Evolutionary conservation across 192 early-diverging fungal species (phyloP).

Genomic region (Podila verticillata): DNA sequence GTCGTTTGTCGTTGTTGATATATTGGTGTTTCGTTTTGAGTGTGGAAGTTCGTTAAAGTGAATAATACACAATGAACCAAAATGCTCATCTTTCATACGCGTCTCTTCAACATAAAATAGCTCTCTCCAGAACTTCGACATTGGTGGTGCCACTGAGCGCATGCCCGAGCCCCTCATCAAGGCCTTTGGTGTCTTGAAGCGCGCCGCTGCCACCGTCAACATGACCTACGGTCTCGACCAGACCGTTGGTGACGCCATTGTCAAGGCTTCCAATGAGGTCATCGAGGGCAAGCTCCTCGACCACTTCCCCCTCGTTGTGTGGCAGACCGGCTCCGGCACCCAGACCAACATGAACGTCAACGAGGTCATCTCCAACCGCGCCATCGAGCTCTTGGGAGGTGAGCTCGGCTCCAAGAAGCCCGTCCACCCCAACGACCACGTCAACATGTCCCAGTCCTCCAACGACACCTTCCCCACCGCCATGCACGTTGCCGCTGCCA

Average conservation of each 20-base stretch:
- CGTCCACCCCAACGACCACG: constrained; percentile 99
- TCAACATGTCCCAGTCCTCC: constrained; percentile 98
- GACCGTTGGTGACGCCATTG: constrained; percentile 87
- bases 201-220: constrained; percentile 95
- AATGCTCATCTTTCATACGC: not conserved
- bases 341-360: constrained; percentile 99
- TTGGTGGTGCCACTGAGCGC: constrained; percentile 89
- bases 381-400: constrained; percentile 93
- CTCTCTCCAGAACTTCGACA: constrained; percentile 97
- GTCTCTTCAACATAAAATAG: constrained; percentile 43
- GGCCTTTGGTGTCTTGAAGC: constrained; percentile 96
- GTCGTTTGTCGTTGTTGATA: no score
- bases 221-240: constrained; percentile 87
- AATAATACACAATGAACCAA: not conserved
- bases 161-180: constrained; percentile 97
- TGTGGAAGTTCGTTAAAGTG: not conserved
- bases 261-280: constrained; percentile 91
- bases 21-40: constrained; percentile 5
- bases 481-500: constrained; percentile 98
- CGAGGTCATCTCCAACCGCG: constrained; percentile 98
- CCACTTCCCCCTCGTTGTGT: constrained; percentile 99
- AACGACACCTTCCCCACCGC: constrained; percentile 99
- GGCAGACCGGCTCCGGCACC: constrained; percentile 98
- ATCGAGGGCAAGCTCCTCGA: constrained; percentile 91
- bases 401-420: constrained; percentile 93